These are phyloP conservation scores for Epichloe gansuensis DNA, from an alignment of 2,329 filamentous ascomycete species.

Conservation along the genomic window DNA sequence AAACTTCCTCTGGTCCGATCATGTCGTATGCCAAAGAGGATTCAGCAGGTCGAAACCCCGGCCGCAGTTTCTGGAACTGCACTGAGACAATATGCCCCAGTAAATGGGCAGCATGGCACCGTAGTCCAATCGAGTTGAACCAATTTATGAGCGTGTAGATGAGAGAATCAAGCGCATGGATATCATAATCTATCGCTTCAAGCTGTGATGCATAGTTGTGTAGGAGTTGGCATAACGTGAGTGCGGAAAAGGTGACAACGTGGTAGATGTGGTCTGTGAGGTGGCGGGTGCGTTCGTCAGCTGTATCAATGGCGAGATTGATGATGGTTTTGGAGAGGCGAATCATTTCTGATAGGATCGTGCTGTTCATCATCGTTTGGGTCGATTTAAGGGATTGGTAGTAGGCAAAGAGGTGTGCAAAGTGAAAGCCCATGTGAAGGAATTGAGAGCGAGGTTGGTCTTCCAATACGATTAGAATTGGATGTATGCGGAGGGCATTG, in stretches of 20 bases:
- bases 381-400: conserved; percentile 13
- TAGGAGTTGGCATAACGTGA: conserved; percentile 13
- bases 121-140: conserved; percentile 13
- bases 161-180: conserved; percentile 8
- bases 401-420: conserved; percentile 13
- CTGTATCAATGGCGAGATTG: conserved; percentile 16
- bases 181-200: conserved; percentile 6
- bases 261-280: conserved; percentile 19
- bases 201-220: conserved; percentile 13
- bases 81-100: conserved; percentile 13
- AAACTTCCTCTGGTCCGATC: not conserved
- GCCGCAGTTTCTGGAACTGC: conserved; percentile 11
- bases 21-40: not conserved
- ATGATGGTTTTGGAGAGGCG: conserved; percentile 13
- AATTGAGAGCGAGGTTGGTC: conserved; percentile 17
- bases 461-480: not conserved
- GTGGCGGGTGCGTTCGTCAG: conserved; percentile 16
- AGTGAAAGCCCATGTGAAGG: conserved; percentile 17
- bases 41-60: not conserved
- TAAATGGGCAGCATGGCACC: conserved; percentile 15
- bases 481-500: not conserved
- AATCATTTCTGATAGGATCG: conserved; percentile 13
- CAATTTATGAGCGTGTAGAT: conserved; percentile 12
- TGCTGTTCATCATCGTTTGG: conserved; percentile 6
- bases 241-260: conserved; percentile 15